Percentiles rank a stretch among this genome's conserved stretches.
Evolutionary conservation across 2,329 filamentous ascomycete genomes (phyloP).

Genomic region (Fusarium phyllophilum): DNA sequence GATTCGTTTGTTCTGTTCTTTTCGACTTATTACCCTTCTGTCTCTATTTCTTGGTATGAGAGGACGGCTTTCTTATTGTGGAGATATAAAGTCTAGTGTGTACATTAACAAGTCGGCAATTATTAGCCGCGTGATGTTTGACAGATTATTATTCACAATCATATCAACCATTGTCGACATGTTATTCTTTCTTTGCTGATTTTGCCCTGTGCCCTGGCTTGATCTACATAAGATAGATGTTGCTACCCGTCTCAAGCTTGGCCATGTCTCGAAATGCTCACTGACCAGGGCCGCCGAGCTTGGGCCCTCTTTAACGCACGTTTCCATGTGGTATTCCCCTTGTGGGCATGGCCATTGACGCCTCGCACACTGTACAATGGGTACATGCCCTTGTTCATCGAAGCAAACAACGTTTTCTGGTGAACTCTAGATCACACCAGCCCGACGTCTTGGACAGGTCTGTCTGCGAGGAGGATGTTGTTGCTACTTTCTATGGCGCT

Average conservation of each 20-base stretch:
- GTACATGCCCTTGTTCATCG: slow-evolving; percentile 1
- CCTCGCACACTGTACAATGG: slow-evolving; percentile 34
- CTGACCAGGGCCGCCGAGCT: slow-evolving; percentile 13
- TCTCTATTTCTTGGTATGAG: slow-evolving; percentile 25
- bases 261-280: not conserved
- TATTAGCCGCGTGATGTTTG: slow-evolving; percentile 2
- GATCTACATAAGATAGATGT: not conserved
- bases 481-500: slow-evolving; percentile 12
- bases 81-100: slow-evolving; percentile 18
- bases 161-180: not conserved
- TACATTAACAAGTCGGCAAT: slow-evolving; percentile 29
- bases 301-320: slow-evolving; percentile 23
- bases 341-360: slow-evolving; percentile 13
- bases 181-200: not conserved
- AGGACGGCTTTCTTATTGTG: slow-evolving; percentile 22
- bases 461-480: not conserved
- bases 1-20: slow-evolving; percentile 19
- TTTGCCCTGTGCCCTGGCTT: not conserved
- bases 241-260: not conserved
- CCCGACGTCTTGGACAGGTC: slow-evolving; percentile 18
- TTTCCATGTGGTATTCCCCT: slow-evolving; percentile 26
- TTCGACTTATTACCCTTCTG: slow-evolving; percentile 27
- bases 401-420: slow-evolving; percentile 27
- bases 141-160: slow-evolving; percentile 4
- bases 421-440: slow-evolving; percentile 6